Percentiles rank a stretch among this genome's conserved stretches.
phyloP scores from a whole-genome alignment of 2,329 filamentous ascomycete genomes.

The Alternaria burnsii region DNA sequence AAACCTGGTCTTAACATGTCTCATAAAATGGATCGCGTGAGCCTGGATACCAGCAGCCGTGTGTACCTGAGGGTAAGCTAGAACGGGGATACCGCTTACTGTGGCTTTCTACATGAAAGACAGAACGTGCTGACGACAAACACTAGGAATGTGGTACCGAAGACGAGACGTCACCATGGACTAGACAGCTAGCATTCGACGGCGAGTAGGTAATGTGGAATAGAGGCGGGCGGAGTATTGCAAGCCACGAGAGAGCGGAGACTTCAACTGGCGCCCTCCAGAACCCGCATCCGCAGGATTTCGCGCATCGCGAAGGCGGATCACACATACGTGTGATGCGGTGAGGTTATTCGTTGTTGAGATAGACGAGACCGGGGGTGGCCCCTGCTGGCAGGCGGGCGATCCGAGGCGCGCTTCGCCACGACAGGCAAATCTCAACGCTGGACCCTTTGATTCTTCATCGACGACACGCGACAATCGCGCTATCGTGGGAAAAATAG shows the following conservation, averaged over 20 bases:
- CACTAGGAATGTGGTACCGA: conserved; percentile 22
- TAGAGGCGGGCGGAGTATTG: conserved; percentile 17
- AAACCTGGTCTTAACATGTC: conserved; percentile 19
- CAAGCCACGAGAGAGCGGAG: conserved; percentile 26
- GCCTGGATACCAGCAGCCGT: conserved; percentile 5
- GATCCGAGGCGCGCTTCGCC: conserved; percentile 29
- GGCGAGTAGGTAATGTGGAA: conserved; percentile 8
- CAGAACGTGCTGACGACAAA: conserved; percentile 21
- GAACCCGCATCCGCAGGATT: conserved; percentile 23
- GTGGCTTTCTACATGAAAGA: conserved; percentile 18
- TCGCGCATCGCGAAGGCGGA: conserved; percentile 18
- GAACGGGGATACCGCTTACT: conserved; percentile 15
- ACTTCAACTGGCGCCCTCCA: conserved; percentile 19
- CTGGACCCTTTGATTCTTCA: conserved; percentile 11
- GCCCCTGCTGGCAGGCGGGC: conserved; percentile 23
- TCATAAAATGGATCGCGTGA: conserved; percentile 11
- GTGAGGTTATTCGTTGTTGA: conserved; percentile 32
- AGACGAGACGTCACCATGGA: conserved; percentile 23
- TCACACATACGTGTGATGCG: conserved; percentile 26
- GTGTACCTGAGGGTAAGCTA: conserved; percentile 11
- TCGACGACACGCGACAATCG: conserved; percentile 34
- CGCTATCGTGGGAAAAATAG: conserved; percentile 18
- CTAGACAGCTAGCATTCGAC: conserved; percentile 2
- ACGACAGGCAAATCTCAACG: conserved; percentile 21
- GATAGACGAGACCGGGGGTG: conserved; percentile 20